phyloP scores from a whole-genome alignment of 371 early-diverging fungal genomes.

The Apophysomyces sp. region DNA sequence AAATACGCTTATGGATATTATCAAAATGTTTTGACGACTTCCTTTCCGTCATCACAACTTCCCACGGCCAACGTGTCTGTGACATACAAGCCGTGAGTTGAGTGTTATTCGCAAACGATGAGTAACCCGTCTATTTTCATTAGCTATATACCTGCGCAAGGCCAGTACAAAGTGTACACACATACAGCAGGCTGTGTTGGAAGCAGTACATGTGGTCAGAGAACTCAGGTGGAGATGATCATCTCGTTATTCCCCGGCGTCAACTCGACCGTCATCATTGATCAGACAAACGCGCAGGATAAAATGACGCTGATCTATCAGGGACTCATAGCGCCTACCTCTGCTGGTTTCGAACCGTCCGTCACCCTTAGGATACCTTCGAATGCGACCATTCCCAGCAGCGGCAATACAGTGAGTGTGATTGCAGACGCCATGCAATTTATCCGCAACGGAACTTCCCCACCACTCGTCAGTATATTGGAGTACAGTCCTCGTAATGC shows the following conservation, averaged over 20 bases:
- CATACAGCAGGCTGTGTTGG: conserved; percentile 72
- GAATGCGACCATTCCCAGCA: conserved; percentile 18
- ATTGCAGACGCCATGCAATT: conserved; percentile 39
- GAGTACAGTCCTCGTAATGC: conserved; percentile 35
- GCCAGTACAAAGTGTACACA: conserved; percentile 62
- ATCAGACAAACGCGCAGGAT: conserved; percentile 48
- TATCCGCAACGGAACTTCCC: conserved; percentile 29
- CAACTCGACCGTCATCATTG: conserved; percentile 26
- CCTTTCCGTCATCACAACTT: conserved; percentile 32
- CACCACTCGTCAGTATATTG: conserved; percentile 30
- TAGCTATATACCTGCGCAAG: conserved; percentile 57
- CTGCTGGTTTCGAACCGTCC: conserved; percentile 26
- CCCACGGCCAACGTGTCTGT: conserved; percentile 41
- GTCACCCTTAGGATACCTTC: conserved; percentile 20
- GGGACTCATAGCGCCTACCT: conserved; percentile 43
- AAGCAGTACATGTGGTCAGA: conserved; percentile 52
- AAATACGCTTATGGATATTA: conserved; percentile 37
- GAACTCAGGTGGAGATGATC: conserved; percentile 48
- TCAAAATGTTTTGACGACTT: conserved; percentile 34
- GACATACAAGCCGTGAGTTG: conserved; percentile 49
- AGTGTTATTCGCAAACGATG: neutral
- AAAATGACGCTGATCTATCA: conserved; percentile 44
- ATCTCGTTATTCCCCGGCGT: conserved; percentile 41
- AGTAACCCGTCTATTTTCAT: neutral
- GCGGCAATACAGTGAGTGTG: conserved; percentile 18